Conservation (phyloP, 2,329 filamentous ascomycete species). For the Stylonectria norvegica region DNA sequence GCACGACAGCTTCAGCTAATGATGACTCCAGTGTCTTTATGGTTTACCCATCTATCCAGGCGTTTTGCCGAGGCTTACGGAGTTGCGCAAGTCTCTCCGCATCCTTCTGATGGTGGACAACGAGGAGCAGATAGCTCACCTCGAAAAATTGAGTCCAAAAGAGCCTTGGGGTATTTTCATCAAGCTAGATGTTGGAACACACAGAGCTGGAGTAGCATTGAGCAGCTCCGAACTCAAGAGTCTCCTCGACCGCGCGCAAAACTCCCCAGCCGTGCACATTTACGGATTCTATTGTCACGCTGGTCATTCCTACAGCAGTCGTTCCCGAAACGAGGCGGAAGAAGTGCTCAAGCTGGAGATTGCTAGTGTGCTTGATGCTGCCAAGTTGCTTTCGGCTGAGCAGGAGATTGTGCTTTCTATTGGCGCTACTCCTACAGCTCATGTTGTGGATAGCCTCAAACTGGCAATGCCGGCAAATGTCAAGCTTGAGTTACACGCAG, state of each 20-base stretch:
- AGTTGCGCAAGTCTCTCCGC: slow-evolving; percentile 27
- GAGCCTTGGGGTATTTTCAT: slow-evolving; percentile 35
- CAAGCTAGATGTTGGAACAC: slow-evolving; percentile 37
- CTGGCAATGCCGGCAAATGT: slow-evolving; percentile 29
- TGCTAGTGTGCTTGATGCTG: slow-evolving; percentile 28
- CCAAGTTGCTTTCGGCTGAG: slow-evolving; percentile 27
- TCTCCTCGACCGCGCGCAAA: slow-evolving; percentile 27
- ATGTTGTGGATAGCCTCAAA: slow-evolving; percentile 32
- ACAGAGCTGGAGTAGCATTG: slow-evolving; percentile 31
- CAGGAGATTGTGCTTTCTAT: slow-evolving; percentile 30
- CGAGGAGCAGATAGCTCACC: slow-evolving; percentile 29
- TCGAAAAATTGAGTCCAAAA: slow-evolving; percentile 22
- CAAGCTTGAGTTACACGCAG: slow-evolving; percentile 36
- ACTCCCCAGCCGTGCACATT: slow-evolving; percentile 29
- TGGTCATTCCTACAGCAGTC: slow-evolving; percentile 35
- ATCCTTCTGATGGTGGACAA: slow-evolving; percentile 39
- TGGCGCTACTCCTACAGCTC: slow-evolving; percentile 36
- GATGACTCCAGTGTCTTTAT: slow-evolving; percentile 31
- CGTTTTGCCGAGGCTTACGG: slow-evolving; percentile 28
- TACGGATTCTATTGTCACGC: slow-evolving; percentile 39
- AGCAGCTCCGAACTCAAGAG: slow-evolving; percentile 23
- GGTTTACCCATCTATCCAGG: slow-evolving; percentile 39
- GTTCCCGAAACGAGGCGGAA: slow-evolving; percentile 30
- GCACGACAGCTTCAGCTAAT: background rate
- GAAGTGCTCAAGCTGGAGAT: slow-evolving; percentile 30